phyloP scores from a whole-genome alignment of 2,329 filamentous ascomycete genomes.

The Ascochyta pisi region DNA sequence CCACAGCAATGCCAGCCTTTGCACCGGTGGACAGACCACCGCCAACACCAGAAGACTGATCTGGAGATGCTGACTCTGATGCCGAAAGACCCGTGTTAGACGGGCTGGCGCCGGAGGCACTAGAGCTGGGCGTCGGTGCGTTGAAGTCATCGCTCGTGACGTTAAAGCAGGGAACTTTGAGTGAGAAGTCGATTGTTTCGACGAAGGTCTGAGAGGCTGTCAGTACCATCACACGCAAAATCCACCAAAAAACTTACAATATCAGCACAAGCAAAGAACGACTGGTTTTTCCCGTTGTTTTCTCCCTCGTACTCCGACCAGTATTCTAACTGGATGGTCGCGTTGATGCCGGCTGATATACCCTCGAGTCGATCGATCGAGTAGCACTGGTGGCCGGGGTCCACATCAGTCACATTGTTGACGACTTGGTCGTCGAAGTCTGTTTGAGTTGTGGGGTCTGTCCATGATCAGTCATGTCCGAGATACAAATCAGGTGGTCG shows the following conservation, averaged over 20 bases:
- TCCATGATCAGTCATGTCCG: not conserved
- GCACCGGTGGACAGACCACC: conserved; percentile 49
- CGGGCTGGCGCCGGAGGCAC: conserved; percentile 18
- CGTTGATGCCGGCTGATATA: conserved; percentile 50
- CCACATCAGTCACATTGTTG: conserved; percentile 48
- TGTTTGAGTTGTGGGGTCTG: conserved; percentile 48
- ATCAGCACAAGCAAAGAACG: conserved; percentile 58
- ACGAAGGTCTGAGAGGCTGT: conserved; percentile 45
- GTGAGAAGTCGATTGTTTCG: conserved; percentile 48
- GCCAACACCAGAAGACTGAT: conserved; percentile 14
- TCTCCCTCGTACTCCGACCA: conserved; percentile 51
- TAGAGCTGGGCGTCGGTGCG: conserved; percentile 25
- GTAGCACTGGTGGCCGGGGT: conserved; percentile 56
- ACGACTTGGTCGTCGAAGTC: conserved; percentile 51
- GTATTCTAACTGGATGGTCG: conserved; percentile 57
- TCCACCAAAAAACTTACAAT: conserved; percentile 34
- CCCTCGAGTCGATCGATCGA: conserved; percentile 46
- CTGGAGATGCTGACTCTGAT: conserved; percentile 23
- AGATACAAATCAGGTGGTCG: conserved; percentile 13
- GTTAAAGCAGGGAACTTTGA: conserved; percentile 57
- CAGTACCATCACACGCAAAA: not conserved
- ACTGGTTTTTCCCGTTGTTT: conserved; percentile 48
- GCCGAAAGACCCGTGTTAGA: conserved; percentile 33
- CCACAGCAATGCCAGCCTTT: conserved; percentile 54
- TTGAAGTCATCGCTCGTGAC: conserved; percentile 50